Base-by-base conservation (phyloP, 2,329 filamentous ascomycete species). In the Periconia digitata region DNA sequence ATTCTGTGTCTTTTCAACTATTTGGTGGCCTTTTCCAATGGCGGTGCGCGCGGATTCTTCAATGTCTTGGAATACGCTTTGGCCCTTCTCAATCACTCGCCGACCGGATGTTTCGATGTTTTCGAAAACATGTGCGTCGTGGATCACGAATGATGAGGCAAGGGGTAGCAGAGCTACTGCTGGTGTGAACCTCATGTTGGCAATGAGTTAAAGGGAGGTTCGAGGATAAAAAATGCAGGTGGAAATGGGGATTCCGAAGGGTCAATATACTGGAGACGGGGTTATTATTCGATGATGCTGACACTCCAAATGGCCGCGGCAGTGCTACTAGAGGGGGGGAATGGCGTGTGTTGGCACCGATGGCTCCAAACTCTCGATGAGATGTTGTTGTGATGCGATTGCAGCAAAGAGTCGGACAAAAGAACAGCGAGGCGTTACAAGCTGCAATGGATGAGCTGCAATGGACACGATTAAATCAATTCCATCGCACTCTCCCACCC, bases 91-190 rank as follows among this genome's bases (percentile, higher is more conserved):
- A 22, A 58, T 42, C 16, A 63, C 20, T 10, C 53, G 49, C 39
- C 44, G 58, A 38, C 55, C 56, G 15, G 58, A 54, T 42, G 60
- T 64, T 27, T 67, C 60, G 27, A 69, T 50, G 42, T 58, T 64
- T 37, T 72, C 69, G 50, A 79, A 72, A 17, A 79, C 68, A 46
- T 77, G 61, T 53, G 79, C 72, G 40, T 80, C 73, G 15, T 79
- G 79, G 41, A 84, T 69, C 49, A 83, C 77, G 44, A 83, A 74
- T 21, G 79, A 79, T 44, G 77, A 70, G 53, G 74, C 69, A 42
- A 79, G 54, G 23, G 78, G 76, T 57, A 76, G 74, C 42, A 82
- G 67, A 47, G 78, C 75, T 51, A 82, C 61, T 38, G 81, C 55
- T 40, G 69, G 69, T 43, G 68, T 66, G 61, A 79, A 67, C 69